Evolutionary conservation across 129 eudicot genomes (phyloP), one percentile per base, ranked within the genome.

Genomic region (Ambrosia artemisiifolia): DNA sequence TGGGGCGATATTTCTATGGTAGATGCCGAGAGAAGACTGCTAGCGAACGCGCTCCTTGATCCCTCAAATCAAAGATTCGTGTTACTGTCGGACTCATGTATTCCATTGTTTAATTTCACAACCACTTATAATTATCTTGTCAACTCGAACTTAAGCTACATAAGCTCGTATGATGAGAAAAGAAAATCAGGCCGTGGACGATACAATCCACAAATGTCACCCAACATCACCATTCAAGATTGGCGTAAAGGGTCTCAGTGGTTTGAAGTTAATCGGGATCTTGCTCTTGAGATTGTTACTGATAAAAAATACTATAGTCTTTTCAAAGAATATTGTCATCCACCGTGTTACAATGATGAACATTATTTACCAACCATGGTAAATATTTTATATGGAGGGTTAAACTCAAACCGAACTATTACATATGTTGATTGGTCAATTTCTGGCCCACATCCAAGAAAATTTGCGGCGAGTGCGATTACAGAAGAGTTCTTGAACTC

Each of bases 271-370:
- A 56, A 42, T 75, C 84, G 84, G 4, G 80, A 80, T 63, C 84
- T 80, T 67, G 84, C 84, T 60, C 46, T 75, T 19, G 63, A 19
- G 18, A 63, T 80, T 6, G 32, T 75, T 42, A 20, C 11, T 2
- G 84, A 80, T 7, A 44, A 62, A 18, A 80, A 75, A 54, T 75
- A 75, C 62, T 80, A 80, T 13, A 30, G 36, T n/a, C 14, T 69
- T 34, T 80, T 80, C 33, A 62, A 75, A 36, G 77, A 80, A 54
- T 70, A 75, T 44, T 80, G 84, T n/a, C 80, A 6, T 30, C 84
- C 84, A 43, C 77, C 84, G 5, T 75, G 84, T 63, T 74, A 74
- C 38, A 80, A 75, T n/a, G 84, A 80, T 24, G 84, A 80, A 67
- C 80, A 74, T 44, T 80, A 80, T 56, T 64, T 80, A 34, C 77